Evolutionary conservation across 2,329 filamentous ascomycete species (phyloP).

Genomic region (Aspergillus sp.): DNA sequence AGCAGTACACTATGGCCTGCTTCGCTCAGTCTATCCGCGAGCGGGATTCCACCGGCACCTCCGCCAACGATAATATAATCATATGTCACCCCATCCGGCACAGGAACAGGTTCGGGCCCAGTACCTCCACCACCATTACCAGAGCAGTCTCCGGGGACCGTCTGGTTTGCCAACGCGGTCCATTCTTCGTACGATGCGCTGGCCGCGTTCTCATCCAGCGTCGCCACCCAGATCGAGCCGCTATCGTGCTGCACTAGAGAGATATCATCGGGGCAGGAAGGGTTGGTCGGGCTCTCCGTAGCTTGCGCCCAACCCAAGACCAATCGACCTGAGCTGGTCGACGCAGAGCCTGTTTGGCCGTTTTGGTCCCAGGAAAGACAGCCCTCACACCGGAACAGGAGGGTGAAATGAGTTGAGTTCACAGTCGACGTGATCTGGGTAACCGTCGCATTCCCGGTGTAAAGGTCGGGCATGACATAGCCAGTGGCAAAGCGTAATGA

Average conservation of each 20-base stretch:
- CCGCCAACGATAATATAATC: conserved; percentile 50
- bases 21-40: conserved; percentile 61
- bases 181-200: conserved; percentile 37
- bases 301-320: conserved; percentile 60
- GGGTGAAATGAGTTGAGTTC: conserved; percentile 58
- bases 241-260: conserved; percentile 57
- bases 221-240: conserved; percentile 54
- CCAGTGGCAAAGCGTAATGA: conserved; percentile 59
- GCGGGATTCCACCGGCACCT: conserved; percentile 53
- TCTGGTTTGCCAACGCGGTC: conserved; percentile 26
- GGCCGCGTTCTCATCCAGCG: conserved; percentile 42
- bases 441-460: conserved; percentile 61
- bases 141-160: conserved; percentile 14
- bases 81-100: conserved; percentile 10
- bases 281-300: conserved; percentile 37
- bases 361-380: conserved; percentile 56
- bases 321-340: conserved; percentile 46
- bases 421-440: conserved; percentile 60
- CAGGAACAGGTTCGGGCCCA: conserved; percentile 4
- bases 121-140: conserved; percentile 6
- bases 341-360: conserved; percentile 43
- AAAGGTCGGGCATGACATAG: conserved; percentile 59
- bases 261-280: conserved; percentile 44
- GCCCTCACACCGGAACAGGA: conserved; percentile 65
- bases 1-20: conserved; percentile 65